Base-by-base conservation (phyloP, 2,329 filamentous ascomycete genomes). In the Canariomyces notabilis region DNA sequence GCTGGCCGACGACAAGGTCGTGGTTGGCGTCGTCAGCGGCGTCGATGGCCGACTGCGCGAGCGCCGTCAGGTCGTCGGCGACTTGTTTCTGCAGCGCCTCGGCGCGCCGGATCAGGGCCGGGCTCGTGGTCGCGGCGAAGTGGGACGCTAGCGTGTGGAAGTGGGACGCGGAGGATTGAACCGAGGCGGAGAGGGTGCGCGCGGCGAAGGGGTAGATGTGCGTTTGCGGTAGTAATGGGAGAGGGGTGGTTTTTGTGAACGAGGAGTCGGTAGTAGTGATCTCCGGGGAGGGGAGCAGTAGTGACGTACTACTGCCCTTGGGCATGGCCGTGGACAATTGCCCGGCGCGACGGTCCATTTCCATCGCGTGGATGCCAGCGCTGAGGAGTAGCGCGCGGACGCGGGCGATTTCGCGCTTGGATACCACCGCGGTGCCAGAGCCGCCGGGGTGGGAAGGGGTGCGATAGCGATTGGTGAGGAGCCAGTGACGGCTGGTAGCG, bases 291-390 rank as follows among this genome's bases (percentile, higher is more conserved):
- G 58, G 23, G 47, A 39, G 11, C 22, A 3, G 15, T 21, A 11
- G 36, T 19, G 16, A n/a, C n/a, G n/a, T n/a, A n/a, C n/a, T n/a
- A n/a, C n/a, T n/a, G n/a, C n/a, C n/a, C n/a, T n/a, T n/a, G n/a
- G n/a, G n/a, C n/a, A n/a, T n/a, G n/a, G n/a, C n/a, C n/a, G n/a
- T n/a, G n/a, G n/a, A n/a, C n/a, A n/a, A n/a, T n/a, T n/a, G n/a
- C n/a, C n/a, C n/a, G 4, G 85, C 82, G 37, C 84, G 79, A 4
- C 82, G 77, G 21, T 75, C 74, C 44, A 96, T 87, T 60, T 93
- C 87, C 59, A 82, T 82, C 0, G 91, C 90, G 67, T 94, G 95
- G 60, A 96, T 83, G n/a, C 89, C 90, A 0, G 89, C 88, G 52
- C 83, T 86, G 18, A 95, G 72, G 33, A 95, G 78, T 7, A 94